phyloP scores from a whole-genome alignment of 345 rosid species.

The Gossypium sturtianum region DNA sequence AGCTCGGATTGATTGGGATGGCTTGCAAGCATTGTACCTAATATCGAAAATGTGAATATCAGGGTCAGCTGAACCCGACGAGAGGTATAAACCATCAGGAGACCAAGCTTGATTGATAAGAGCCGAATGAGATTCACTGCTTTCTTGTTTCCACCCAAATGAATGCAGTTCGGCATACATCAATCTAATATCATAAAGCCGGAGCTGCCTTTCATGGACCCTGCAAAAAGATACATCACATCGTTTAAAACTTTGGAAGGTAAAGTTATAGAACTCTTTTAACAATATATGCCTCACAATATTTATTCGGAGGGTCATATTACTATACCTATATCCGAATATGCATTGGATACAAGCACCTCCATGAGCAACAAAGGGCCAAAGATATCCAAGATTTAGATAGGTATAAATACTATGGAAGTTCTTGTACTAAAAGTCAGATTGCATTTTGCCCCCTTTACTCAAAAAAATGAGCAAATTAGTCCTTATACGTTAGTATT shows the following conservation, averaged over 20 bases:
- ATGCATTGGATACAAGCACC: too few species aligned
- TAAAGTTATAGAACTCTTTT: background rate
- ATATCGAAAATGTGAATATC: slow-evolving; percentile 81
- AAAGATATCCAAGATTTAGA: too few species aligned
- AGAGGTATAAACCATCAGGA: slow-evolving; percentile 69
- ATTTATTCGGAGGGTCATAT: too few species aligned
- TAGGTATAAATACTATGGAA: too few species aligned
- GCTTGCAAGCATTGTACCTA: slow-evolving; percentile 66
- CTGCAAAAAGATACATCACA: slow-evolving; percentile 32
- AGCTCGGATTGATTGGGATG: slow-evolving; percentile 78
- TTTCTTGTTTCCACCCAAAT: slow-evolving; percentile 94
- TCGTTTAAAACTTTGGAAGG: background rate
- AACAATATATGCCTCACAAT: background rate
- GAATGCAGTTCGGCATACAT: slow-evolving; percentile 75
- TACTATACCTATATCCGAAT: too few species aligned
- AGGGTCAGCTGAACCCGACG: slow-evolving; percentile 93
- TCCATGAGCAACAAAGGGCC: too few species aligned
- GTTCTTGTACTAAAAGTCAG: too few species aligned
- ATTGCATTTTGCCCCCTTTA: too few species aligned
- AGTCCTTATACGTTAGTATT: too few species aligned
- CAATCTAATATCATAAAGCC: slow-evolving; percentile 69
- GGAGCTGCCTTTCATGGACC: slow-evolving; percentile 70
- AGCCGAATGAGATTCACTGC: slow-evolving; percentile 90
- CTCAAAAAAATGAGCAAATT: too few species aligned
- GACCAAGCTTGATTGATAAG: slow-evolving; percentile 92